Evolutionary conservation across 768 basidiomycete genomes (phyloP).

Genomic region (Boletus fagicola): DNA sequence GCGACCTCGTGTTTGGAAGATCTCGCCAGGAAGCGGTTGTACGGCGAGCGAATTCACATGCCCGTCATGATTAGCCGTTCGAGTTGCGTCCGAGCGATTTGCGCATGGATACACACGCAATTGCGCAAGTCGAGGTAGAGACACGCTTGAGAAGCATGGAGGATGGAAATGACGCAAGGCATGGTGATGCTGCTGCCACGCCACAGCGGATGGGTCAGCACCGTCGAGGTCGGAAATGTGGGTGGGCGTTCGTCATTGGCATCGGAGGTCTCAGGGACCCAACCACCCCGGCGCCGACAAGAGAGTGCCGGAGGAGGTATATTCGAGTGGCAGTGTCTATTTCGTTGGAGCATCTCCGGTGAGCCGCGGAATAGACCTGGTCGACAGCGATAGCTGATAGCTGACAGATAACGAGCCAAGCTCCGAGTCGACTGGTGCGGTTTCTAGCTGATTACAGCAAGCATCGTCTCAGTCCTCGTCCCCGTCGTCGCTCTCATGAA

Average conservation of each 20-base stretch:
- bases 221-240: constrained; percentile 27
- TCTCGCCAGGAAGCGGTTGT: constrained; percentile 22
- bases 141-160: constrained; percentile 10
- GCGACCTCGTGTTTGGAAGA: constrained; percentile 20
- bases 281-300: constrained; percentile 10
- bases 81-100: constrained; percentile 19
- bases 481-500: neutral
- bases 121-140: constrained; percentile 1
- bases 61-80: constrained; percentile 15
- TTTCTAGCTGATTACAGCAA: neutral
- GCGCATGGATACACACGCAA: constrained; percentile 12
- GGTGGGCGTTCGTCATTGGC: constrained; percentile 4
- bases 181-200: neutral
- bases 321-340: neutral
- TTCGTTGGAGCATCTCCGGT: constrained; percentile 7
- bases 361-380: constrained; percentile 8
- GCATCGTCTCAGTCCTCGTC: neutral
- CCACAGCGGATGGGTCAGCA: constrained; percentile 11
- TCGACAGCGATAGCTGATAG: neutral
- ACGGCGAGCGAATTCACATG: constrained; percentile 9
- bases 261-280: constrained; percentile 6
- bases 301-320: neutral
- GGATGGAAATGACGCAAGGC: constrained; percentile 10
- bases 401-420: neutral
- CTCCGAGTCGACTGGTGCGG: neutral